A percentile compares a stretch with the other conserved stretches of the same genome.
phyloP scores from a whole-genome alignment of 1,284 basidiomycete species.

The Xerocomus minutiporus region DNA sequence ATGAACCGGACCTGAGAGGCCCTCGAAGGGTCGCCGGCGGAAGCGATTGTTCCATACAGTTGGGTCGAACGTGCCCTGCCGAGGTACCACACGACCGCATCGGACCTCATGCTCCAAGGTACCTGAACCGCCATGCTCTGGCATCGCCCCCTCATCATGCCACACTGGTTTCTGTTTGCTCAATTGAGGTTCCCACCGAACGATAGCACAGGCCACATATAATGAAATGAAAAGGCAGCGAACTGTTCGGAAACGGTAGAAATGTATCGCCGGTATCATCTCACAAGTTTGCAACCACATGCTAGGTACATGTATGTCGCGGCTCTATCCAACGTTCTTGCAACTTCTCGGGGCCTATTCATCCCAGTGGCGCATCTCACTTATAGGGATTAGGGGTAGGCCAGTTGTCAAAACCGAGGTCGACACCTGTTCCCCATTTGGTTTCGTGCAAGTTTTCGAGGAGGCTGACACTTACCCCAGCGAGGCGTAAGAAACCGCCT shows the following conservation, averaged over 20 bases:
- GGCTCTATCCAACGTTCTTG: neutral
- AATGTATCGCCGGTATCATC: neutral
- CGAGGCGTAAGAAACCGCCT: constrained; percentile 60
- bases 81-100: neutral
- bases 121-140: neutral
- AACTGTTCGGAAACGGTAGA: constrained; percentile 2
- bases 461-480: constrained; percentile 50
- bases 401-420: constrained; percentile 71
- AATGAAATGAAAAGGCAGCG: neutral
- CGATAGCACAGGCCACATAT: neutral
- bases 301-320: neutral
- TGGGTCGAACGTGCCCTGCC: constrained; percentile 2
- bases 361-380: constrained; percentile 1
- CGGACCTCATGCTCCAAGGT: neutral
- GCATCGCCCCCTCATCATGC: neutral
- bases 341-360: neutral
- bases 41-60: neutral
- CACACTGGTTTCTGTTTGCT: neutral
- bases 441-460: neutral
- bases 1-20: neutral
- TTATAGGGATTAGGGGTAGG: constrained; percentile 16
- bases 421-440: constrained; percentile 43
- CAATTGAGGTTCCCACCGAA: neutral
- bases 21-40: constrained; percentile 3
- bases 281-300: neutral